These are phyloP conservation scores for Plasmodium gonderi DNA, from an alignment of 169 alveolate genomes.

Conservation along the genomic window DNA sequence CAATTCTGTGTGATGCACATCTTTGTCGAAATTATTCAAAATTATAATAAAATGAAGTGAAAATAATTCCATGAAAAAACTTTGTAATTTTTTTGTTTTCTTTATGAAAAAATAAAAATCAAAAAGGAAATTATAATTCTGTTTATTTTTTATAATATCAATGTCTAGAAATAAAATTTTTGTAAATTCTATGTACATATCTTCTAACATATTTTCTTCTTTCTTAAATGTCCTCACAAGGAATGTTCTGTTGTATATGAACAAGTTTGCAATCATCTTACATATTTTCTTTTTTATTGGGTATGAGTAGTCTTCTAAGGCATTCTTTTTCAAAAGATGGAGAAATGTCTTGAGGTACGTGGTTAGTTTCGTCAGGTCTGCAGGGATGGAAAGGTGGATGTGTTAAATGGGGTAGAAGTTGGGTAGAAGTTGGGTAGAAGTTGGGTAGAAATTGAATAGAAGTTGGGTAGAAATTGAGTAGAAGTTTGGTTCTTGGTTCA, in stretches of 20 bases:
- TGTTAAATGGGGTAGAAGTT: not conserved
- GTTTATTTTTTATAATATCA: slow-evolving; percentile 19
- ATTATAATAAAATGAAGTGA: slow-evolving; percentile 19
- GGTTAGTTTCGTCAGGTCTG: slow-evolving; percentile 14
- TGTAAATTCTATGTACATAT: slow-evolving; percentile 19
- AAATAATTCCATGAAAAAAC: slow-evolving; percentile 4
- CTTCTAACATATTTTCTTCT: not conserved
- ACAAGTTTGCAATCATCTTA: slow-evolving; percentile 5
- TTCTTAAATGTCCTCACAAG: not conserved
- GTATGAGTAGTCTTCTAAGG: slow-evolving; percentile 17
- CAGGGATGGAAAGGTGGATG: not conserved
- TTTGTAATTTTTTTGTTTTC: not conserved
- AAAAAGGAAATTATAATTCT: slow-evolving; percentile 5
- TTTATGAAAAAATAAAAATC: not conserved
- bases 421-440: not conserved
- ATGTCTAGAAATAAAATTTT: slow-evolving; percentile 40
- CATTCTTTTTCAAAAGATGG: slow-evolving; percentile 13
- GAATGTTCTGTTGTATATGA: slow-evolving; percentile 29
- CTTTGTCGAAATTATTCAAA: not conserved
- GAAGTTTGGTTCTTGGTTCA: no score
- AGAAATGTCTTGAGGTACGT: not conserved
- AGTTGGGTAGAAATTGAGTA: not conserved
- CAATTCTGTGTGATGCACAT: not conserved
- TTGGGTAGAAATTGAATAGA: no score
- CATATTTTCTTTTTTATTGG: slow-evolving; percentile 17